Conservation (phyloP, 768 basidiomycete species). For the Trametes sanguinea region DNA sequence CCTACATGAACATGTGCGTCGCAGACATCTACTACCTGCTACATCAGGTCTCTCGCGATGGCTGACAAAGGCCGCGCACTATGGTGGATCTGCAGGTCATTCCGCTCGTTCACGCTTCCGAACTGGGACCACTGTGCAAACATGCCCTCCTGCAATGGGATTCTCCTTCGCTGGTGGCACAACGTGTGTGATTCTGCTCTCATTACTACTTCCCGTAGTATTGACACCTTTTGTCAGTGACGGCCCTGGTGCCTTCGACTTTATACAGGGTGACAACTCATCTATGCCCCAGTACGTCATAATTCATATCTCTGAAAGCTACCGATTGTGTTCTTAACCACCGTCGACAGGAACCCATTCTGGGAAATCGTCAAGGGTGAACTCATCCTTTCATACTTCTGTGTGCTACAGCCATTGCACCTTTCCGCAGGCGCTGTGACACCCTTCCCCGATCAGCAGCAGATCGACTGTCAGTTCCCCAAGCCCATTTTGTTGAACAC, state of each 20-base stretch:
- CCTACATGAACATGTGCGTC: constrained; percentile 67
- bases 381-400: background rate
- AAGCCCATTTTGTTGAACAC: constrained; percentile 81
- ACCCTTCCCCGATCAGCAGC: constrained; percentile 59
- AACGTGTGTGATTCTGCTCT: constrained; percentile 48
- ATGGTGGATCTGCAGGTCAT: constrained; percentile 46
- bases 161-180: constrained; percentile 80
- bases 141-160: constrained; percentile 80
- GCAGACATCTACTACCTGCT: background rate
- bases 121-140: constrained; percentile 68
- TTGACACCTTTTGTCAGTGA: constrained; percentile 45
- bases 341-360: constrained; percentile 61
- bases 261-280: constrained; percentile 71
- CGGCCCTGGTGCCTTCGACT: constrained; percentile 79
- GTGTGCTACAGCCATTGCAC: background rate
- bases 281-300: constrained; percentile 53
- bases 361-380: constrained; percentile 77
- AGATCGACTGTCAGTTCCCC: constrained; percentile 70
- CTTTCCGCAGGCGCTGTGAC: constrained; percentile 54
- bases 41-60: background rate
- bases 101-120: constrained; percentile 60
- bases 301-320: background rate
- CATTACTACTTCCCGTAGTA: background rate
- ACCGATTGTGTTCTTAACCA: constrained; percentile 15
- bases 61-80: background rate